Percentiles rank a stretch among this genome's conserved stretches.
phyloP scores from a whole-genome alignment of 2,329 filamentous ascomycete genomes.

The Trichoderma endophyticum region DNA sequence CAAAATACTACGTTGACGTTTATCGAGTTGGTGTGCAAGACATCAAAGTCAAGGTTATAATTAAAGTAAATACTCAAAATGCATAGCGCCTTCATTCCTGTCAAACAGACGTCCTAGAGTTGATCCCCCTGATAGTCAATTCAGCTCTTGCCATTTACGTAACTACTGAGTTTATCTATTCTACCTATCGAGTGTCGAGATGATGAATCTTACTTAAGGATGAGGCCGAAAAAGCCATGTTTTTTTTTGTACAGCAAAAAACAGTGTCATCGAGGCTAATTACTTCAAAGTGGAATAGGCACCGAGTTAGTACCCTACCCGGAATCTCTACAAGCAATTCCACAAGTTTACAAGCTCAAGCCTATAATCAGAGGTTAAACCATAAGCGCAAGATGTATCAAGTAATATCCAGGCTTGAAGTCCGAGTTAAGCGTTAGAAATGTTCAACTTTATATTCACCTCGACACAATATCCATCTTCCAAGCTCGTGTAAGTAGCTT shows the following conservation, averaged over 20 bases:
- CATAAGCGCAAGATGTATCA: too few relatives aligned
- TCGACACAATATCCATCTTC: too few relatives aligned
- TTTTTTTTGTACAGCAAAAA: neutral
- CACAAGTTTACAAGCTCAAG: too few relatives aligned
- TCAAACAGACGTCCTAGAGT: fast-evolving
- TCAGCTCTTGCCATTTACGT: neutral
- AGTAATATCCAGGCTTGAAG: too few relatives aligned
- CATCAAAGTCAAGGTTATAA: neutral
- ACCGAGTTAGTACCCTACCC: neutral
- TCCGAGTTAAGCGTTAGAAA: too few relatives aligned
- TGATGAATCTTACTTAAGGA: neutral
- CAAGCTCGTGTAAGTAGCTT: too few relatives aligned
- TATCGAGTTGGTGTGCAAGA: neutral
- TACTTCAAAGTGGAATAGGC: too few relatives aligned
- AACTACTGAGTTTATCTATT: neutral
- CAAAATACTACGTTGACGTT: too few relatives aligned
- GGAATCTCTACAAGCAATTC: too few relatives aligned
- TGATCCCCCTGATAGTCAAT: too few relatives aligned
- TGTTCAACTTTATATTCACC: too few relatives aligned
- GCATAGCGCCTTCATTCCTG: neutral
- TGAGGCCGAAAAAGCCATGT: neutral
- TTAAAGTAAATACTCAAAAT: neutral
- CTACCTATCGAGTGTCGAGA: neutral
- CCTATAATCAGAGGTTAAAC: too few relatives aligned
- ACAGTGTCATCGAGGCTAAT: neutral